Base-by-base conservation (phyloP, 2,329 filamentous ascomycete genomes). In the Magnaporthiopsis poae region DNA sequence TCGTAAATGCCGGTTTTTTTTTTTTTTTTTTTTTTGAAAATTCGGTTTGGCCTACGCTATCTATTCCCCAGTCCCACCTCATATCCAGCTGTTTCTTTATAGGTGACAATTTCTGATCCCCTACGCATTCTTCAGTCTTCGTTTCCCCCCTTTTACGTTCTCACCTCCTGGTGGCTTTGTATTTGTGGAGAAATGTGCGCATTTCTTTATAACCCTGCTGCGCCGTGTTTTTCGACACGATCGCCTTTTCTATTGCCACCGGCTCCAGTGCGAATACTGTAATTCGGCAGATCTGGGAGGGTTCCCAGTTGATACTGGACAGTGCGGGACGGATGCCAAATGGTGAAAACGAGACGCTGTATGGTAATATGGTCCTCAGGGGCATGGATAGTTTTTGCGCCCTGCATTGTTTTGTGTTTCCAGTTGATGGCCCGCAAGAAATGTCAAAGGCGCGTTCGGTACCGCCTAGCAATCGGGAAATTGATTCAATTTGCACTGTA, bases 41-140 rank as follows among this genome's bases (percentile, higher is more conserved):
- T 62, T 13, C 60, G 60, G 66, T 66, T 67, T 68, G 66, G 66
- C 67, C 68, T 56, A 56, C 21, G 46, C n/a, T 25, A 56, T 56
- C 46, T 56, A 56, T 56, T 9, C 31, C 46, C 7, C 9, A 3
- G 46, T n/a, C 21, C n/a, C n/a, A 21, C 11, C n/a, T 7, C 46
- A 56, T n/a, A 21, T 25, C 11, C 3, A 56, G 7, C 7, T 52
- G 39, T 64, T 64, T 64, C 18, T 25, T 52, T 64, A 56, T 64
- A 64, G 39, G 36, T 56, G 46, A 36, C 29, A 63, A 56, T 25
- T 63, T 56, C 39, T 21, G 62, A 13, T 56, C 21, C 62, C 25
- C 31, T 63, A 21, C 29, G 39, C 36, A 33, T 64, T 29, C 29
- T 27, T 52, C 36, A 18, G 5, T 63, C 29, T 36, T 12, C 9